These are phyloP conservation scores for Trebouxia sp. DNA, from an alignment of 139 green algal species.

Conservation along the genomic window DNA sequence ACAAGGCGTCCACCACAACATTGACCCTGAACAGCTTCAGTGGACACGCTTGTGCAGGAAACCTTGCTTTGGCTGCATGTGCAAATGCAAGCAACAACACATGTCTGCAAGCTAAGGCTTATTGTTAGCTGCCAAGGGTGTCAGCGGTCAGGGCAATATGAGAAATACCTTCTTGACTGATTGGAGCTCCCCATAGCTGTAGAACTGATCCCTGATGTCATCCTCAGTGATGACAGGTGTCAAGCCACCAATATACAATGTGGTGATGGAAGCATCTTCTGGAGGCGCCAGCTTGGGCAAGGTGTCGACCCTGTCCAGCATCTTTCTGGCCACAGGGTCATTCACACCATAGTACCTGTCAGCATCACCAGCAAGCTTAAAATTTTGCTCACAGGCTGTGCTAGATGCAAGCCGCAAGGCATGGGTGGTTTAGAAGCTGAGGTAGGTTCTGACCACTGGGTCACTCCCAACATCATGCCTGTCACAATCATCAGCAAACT, in stretches of 20 bases:
- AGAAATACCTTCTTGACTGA: conserved; percentile 48
- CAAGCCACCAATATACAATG: conserved; percentile 88
- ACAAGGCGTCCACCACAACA: too few relatives aligned
- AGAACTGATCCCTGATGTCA: conserved; percentile 89
- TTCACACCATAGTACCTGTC: conserved; percentile 95
- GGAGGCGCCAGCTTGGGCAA: conserved; percentile 81
- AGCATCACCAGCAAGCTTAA: not conserved
- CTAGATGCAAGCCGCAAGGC: too few relatives aligned
- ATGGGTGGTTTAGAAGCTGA: too few relatives aligned
- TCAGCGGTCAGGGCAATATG: not conserved
- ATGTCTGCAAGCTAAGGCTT: not conserved
- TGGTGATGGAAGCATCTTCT: conserved; percentile 90
- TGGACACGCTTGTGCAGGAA: too few relatives aligned
- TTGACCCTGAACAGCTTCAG: too few relatives aligned
- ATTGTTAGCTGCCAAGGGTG: not conserved
- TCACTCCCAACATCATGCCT: too few relatives aligned
- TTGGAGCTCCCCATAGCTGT: conserved; percentile 85
- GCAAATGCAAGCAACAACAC: too few relatives aligned
- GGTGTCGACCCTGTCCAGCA: conserved; percentile 73
- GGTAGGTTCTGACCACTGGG: too few relatives aligned
- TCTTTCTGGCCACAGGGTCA: conserved; percentile 95
- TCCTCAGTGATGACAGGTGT: conserved; percentile 74
- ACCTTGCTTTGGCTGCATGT: too few relatives aligned
- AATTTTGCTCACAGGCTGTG: too few relatives aligned
- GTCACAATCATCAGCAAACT: too few relatives aligned